These are phyloP conservation scores for Raddia distichophylla DNA, from an alignment of 176 grass and related monocot genomes.

Conservation along the genomic window DNA sequence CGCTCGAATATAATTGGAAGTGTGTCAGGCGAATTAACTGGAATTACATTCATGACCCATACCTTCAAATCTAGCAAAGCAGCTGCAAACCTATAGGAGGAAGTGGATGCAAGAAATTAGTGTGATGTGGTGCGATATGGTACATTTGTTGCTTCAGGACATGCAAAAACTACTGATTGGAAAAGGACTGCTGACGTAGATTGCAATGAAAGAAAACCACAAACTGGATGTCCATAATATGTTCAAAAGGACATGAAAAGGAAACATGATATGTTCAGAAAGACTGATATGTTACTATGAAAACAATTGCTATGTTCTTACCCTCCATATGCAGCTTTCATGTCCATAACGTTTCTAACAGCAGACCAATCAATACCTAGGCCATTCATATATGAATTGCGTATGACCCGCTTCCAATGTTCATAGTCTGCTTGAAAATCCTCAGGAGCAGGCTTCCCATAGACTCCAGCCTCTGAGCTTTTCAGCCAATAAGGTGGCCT, in stretches of 20 bases:
- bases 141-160: neutral
- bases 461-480: conserved; percentile 65
- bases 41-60: conserved; percentile 90
- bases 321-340: conserved; percentile 91
- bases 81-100: conserved; percentile 72
- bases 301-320: conserved; percentile 38
- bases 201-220: neutral
- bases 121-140: neutral
- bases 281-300: neutral
- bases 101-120: neutral
- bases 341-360: conserved; percentile 91
- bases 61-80: conserved; percentile 70
- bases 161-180: neutral
- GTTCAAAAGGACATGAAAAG: neutral
- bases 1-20: conserved; percentile 85
- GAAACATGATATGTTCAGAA: neutral
- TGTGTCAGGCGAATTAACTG: conserved; percentile 75
- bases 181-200: neutral
- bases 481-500: conserved; percentile 79
- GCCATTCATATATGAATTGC: conserved; percentile 63
- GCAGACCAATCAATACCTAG: conserved; percentile 76
- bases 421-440: conserved; percentile 81
- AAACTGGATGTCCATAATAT: neutral
- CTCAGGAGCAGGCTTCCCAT: conserved; percentile 70
- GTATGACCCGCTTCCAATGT: conserved; percentile 72